Evolutionary conservation across 371 early-diverging fungal species (phyloP).

Genomic region (Mucor circinelloides): DNA sequence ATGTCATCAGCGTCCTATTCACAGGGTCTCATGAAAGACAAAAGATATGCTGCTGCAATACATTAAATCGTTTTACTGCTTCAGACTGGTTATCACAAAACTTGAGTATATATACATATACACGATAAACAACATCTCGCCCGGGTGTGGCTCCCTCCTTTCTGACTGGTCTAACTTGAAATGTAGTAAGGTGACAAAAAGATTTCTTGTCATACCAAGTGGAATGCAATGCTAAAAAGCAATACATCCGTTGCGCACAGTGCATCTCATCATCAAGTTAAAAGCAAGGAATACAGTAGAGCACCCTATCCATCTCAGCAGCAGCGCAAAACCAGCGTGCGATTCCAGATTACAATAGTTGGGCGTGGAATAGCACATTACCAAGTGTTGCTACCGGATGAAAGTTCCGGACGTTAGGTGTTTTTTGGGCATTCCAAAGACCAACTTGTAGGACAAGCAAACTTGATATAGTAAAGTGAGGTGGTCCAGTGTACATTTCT

Average conservation of each 20-base stretch:
- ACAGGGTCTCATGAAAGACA: no score
- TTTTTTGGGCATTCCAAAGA: neutral
- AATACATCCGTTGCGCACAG: neutral
- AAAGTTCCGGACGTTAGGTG: slow-evolving; percentile 2
- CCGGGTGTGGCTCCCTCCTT: neutral
- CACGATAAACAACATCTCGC: neutral
- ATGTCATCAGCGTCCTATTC: neutral
- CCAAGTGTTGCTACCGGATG: neutral
- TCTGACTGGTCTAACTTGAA: neutral
- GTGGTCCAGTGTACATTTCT: neutral
- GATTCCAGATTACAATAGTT: neutral
- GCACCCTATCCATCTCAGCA: neutral
- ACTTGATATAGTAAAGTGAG: neutral
- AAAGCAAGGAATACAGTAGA: neutral
- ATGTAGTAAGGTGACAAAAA: slow-evolving; percentile 1
- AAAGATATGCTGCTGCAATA: no score
- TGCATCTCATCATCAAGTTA: neutral
- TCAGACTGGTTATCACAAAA: no score
- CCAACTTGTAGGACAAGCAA: neutral
- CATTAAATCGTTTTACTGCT: no score
- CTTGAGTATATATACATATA: neutral
- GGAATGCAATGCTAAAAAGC: neutral
- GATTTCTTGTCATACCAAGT: neutral
- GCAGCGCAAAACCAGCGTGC: no score
- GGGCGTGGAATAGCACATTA: neutral